Percentiles rank a stretch among this genome's conserved stretches.
phyloP scores from a whole-genome alignment of 2,329 filamentous ascomycete genomes.

The Chaetomium olivaceum region DNA sequence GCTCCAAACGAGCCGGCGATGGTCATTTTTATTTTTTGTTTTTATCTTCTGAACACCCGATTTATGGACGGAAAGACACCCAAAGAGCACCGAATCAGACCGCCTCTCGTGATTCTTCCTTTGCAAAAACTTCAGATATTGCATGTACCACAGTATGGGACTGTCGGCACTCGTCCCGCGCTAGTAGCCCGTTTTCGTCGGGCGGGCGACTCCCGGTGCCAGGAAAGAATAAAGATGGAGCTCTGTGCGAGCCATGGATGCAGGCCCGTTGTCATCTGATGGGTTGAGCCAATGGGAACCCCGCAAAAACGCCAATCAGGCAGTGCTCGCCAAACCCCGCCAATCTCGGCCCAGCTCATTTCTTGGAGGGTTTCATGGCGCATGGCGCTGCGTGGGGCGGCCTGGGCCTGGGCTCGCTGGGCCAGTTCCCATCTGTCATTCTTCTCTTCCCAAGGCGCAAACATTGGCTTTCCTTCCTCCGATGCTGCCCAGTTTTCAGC shows the following conservation, averaged over 20 bases:
- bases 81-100: background rate
- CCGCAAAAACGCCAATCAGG: conserved; percentile 19
- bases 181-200: background rate
- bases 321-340: conserved; percentile 17
- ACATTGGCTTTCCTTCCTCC: background rate
- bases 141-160: too few relatives aligned
- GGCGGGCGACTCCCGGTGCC: background rate
- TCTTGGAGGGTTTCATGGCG: conserved; percentile 8
- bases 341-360: conserved; percentile 9
- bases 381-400: background rate
- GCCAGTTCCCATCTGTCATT: background rate
- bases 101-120: background rate
- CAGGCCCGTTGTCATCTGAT: background rate
- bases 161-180: background rate
- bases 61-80: background rate
- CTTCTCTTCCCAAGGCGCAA: background rate
- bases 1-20: background rate
- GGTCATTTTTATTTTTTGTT: too few relatives aligned
- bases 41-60: background rate
- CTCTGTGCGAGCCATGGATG: conserved; percentile 1
- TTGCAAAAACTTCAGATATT: background rate
- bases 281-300: conserved; percentile 9
- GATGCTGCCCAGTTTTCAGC: background rate
- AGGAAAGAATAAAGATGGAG: too few relatives aligned
- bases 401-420: background rate